Evolutionary conservation across 2,329 filamentous ascomycete genomes (phyloP), one percentile per base, ranked within the genome.

Genomic region (Botrytis cinerea): DNA sequence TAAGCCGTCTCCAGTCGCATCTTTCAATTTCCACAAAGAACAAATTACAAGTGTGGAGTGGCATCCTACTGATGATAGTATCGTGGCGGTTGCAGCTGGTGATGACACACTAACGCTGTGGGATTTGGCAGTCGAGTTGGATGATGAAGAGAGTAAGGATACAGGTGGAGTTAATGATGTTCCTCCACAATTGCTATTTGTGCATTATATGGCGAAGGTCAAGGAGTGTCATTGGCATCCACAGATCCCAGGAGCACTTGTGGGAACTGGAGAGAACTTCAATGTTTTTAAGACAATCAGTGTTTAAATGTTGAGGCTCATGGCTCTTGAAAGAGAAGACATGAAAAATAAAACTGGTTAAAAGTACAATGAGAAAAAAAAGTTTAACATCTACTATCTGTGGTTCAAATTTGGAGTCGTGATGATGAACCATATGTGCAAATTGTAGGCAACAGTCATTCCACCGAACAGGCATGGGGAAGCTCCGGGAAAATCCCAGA

Each of bases 191-290:
- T 84, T 99, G 79, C 85, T 99, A 76, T 99, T 99, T 83, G 94
- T 98, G 80, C 96, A 99, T 84, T 98, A 97, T 82, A 94, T 97
- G 85, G 92, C 97, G 80, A 91, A 93, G 78, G 94, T 94, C 73
- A 98, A 98, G 88, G 96, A 99, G 84, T 85, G 95, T 54, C 96
- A 99, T 84, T 99, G 96, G 95, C 95, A 98, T 84, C 93, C 92
- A 48, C 96, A 99, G 85, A 97, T 98, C 81, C 93, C 94, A 0
- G 96, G 96, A 45, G 91, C 90, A 48, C 84, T 98, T 75, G 91
- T 98, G 84, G 94, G 94, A 2, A 99, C 96, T 0, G 96, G 96
- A 16, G 92, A 94, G 80, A 90, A 90, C 70, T 98, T 99, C 83
- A 93, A 92, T 80, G 90, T 94, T 67, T 93, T 95, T 84, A 91